phyloP scores from a whole-genome alignment of 306 rosid genomes.

The Canavalia gladiata region DNA sequence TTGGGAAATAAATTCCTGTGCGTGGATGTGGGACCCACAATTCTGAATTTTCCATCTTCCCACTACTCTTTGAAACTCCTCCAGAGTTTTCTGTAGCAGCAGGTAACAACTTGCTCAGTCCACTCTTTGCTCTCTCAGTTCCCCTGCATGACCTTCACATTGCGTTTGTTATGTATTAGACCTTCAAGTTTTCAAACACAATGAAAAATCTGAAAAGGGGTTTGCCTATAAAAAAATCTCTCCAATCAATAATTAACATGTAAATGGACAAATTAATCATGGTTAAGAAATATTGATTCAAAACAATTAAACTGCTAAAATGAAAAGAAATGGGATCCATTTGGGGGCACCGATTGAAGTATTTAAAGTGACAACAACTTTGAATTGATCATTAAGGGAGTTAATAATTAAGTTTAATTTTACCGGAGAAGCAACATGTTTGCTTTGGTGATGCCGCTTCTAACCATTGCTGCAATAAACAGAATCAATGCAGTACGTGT shows the following conservation, averaged over 20 bases:
- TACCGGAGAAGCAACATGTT: constrained; percentile 52
- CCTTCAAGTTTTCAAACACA: background rate
- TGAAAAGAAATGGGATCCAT: background rate
- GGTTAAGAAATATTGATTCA: background rate
- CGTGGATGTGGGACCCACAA: constrained; percentile 77
- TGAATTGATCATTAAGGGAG: background rate
- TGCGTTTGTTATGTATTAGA: background rate
- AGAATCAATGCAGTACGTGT: constrained; percentile 29
- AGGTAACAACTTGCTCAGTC: constrained; percentile 39
- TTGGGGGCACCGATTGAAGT: background rate
- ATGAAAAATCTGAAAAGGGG: background rate
- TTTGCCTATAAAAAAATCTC: background rate
- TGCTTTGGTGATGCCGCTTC: constrained; percentile 49
- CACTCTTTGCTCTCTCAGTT: constrained; percentile 37
- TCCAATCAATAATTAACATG: background rate
- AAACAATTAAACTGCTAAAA: background rate
- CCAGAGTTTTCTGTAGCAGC: background rate
- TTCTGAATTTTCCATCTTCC: constrained; percentile 32
- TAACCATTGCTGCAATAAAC: constrained; percentile 42
- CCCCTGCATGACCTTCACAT: constrained; percentile 45
- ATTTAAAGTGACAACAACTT: background rate
- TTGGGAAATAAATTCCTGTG: constrained; percentile 76
- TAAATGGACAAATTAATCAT: constrained; percentile 8
- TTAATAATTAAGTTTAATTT: background rate
- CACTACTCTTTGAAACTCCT: constrained; percentile 11